These are phyloP conservation scores for Mortierella sp. DNA, from an alignment of 371 early-diverging fungal genomes.

Conservation along the genomic window DNA sequence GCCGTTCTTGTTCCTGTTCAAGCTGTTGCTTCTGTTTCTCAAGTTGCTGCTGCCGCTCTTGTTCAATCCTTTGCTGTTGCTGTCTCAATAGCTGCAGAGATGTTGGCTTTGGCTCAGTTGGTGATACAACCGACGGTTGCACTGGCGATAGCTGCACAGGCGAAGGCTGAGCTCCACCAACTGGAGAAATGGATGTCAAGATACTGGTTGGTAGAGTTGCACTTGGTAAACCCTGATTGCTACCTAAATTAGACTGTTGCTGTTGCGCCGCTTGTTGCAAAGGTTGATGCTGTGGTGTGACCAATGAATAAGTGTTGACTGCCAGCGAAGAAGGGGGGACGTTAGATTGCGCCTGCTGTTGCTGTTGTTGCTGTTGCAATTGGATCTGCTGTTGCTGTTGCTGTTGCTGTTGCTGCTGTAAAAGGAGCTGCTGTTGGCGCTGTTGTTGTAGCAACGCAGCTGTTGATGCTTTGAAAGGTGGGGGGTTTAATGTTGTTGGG, in stretches of 20 bases:
- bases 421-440: conserved; percentile 22
- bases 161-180: not conserved
- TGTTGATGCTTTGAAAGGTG: conserved; percentile 21
- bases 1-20: not conserved
- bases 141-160: conserved; percentile 6
- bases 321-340: not conserved
- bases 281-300: not conserved
- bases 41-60: conserved; percentile 13
- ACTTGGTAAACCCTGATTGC: not conserved
- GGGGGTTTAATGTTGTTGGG: conserved; percentile 1
- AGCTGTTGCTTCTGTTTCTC: conserved; percentile 6
- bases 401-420: conserved; percentile 17
- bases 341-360: conserved; percentile 8
- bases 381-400: conserved; percentile 11
- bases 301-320: not conserved
- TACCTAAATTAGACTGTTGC: not conserved
- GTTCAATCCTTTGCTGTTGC: conserved; percentile 8
- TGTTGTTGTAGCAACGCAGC: conserved; percentile 28
- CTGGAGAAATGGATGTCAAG: conserved; percentile 1
- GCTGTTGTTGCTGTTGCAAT: conserved; percentile 22
- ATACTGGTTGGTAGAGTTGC: conserved; percentile 15
- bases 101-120: conserved; percentile 30
- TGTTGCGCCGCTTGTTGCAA: not conserved
- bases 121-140: conserved; percentile 27
- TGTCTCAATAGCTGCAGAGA: conserved; percentile 31